These are phyloP conservation scores for Colletotrichum plurivorum DNA, from an alignment of 2,329 filamentous ascomycete genomes.

Conservation along the genomic window DNA sequence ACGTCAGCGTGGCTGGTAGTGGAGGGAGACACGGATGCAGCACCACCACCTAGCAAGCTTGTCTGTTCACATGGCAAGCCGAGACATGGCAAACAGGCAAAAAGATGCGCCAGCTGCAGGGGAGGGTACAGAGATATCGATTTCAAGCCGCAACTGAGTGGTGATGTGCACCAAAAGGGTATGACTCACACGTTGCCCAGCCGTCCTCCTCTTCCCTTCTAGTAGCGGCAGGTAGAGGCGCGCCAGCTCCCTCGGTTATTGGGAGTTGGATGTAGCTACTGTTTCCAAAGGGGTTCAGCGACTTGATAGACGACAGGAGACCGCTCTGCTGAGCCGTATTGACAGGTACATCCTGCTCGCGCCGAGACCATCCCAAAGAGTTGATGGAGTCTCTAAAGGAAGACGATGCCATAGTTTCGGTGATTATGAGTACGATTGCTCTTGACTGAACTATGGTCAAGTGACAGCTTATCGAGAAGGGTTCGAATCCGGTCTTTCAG, in stretches of 20 bases:
- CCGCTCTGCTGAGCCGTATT: conserved; percentile 80
- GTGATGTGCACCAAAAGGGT: conserved; percentile 41
- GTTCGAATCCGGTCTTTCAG: conserved; percentile 15
- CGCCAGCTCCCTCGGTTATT: conserved; percentile 84
- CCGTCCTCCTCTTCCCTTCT: conserved; percentile 95
- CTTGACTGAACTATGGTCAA: conserved; percentile 20
- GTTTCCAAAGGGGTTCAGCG: conserved; percentile 88
- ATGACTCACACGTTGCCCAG: conserved; percentile 91
- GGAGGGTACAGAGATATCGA: conserved; percentile 44
- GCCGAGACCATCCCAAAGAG: conserved; percentile 93
- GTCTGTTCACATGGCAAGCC: conserved; percentile 54
- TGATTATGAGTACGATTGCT: background rate
- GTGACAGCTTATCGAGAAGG: conserved; percentile 25
- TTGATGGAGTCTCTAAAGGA: conserved; percentile 96
- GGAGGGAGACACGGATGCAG: conserved; percentile 43
- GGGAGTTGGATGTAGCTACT: conserved; percentile 93
- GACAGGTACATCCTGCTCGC: conserved; percentile 82
- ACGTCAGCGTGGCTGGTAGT: conserved; percentile 48
- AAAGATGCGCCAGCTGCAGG: conserved; percentile 64
- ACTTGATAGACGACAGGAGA: conserved; percentile 85
- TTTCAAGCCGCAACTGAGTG: conserved; percentile 36
- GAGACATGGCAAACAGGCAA: conserved; percentile 51
- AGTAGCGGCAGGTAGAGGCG: conserved; percentile 86
- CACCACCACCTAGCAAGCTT: conserved; percentile 25
- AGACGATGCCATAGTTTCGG: conserved; percentile 79